Evolutionary conservation across 441 rosid genomes (phyloP).

Genomic region (Croton setiger): DNA sequence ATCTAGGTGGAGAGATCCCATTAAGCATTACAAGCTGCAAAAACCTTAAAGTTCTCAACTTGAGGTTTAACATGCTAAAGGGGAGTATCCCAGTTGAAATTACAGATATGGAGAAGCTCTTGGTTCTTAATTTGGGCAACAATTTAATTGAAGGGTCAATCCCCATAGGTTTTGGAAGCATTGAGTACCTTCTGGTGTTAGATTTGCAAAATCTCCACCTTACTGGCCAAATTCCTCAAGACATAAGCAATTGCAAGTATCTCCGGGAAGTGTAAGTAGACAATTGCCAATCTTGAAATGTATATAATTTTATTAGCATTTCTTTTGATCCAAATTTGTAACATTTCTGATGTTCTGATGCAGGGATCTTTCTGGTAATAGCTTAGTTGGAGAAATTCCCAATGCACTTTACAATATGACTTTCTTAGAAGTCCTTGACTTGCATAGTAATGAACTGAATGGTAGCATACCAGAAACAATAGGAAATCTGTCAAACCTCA

Average conservation of each 20-base stretch:
- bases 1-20: conserved; percentile 57
- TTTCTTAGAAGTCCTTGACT: conserved; percentile 65
- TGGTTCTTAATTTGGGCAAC: conserved; percentile 64
- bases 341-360: conserved; percentile 27
- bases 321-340: conserved; percentile 27
- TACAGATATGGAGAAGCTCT: conserved; percentile 47
- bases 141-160: conserved; percentile 63
- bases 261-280: conserved; percentile 82
- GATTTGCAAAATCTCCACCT: conserved; percentile 78
- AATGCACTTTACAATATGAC: conserved; percentile 58
- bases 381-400: conserved; percentile 65
- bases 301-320: conserved; percentile 20
- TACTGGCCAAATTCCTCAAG: conserved; percentile 53
- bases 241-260: conserved; percentile 62
- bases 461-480: conserved; percentile 72
- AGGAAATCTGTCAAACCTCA: conserved; percentile 57
- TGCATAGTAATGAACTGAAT: conserved; percentile 55
- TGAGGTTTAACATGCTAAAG: conserved; percentile 66
- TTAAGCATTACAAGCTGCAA: conserved; percentile 54
- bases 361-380: conserved; percentile 92
- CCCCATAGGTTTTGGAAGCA: conserved; percentile 54
- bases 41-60: conserved; percentile 66
- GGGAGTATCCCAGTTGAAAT: conserved; percentile 63
- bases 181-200: conserved; percentile 65
- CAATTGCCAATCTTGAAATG: conserved; percentile 14